Base-by-base conservation (phyloP, 2,329 filamentous ascomycete genomes). In the Fusarium udum region DNA sequence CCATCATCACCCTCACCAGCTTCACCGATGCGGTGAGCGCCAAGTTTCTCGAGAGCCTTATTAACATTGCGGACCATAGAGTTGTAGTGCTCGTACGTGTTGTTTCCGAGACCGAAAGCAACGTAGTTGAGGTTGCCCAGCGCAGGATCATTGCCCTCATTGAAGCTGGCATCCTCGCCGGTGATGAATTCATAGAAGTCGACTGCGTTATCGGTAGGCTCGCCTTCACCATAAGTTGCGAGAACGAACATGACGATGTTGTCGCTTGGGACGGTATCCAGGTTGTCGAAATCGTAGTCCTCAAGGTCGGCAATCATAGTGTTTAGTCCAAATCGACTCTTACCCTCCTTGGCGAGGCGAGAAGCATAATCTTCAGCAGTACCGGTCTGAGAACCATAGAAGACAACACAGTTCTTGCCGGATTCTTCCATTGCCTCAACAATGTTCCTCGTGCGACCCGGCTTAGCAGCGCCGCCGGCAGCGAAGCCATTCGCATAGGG, bases 11-110 rank as follows among this genome's bases (percentile, higher is more conserved):
- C 96, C 85, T 98, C 95, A 77, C 97, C 96, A 63, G 95, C 94
- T 65, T 91, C 87, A 51, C 96, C 95, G 76, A 99, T 94, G 75
- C 94, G 90, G 79, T 91, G 88, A 18, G 93, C 96, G 69, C 96
- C 96, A 26, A 97, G 87, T 79, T 93, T 95, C 79, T 91, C 87
- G 67, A 99, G 86, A 71, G 91, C 91, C 82, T 92, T 91, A 84
- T 96, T 91, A 65, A 98, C 92, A 73, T 95, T 93, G 82, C 95
- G 94, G 69, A 99, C 95, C 94, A 99, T 97, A 59, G 93, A 93
- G 86, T 99, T 99, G 88, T 98, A 99, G 87, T 99, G 96, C 82
- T 99, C 96, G 82, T 99, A 99, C 34, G 96, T 98, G 87, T 98
- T 99, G 88, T 99, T 99, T 76, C 96, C 96, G 43, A 99, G 91